These are phyloP conservation scores for Podila epicladia DNA, from an alignment of 192 early-diverging fungal species.

Conservation along the genomic window DNA sequence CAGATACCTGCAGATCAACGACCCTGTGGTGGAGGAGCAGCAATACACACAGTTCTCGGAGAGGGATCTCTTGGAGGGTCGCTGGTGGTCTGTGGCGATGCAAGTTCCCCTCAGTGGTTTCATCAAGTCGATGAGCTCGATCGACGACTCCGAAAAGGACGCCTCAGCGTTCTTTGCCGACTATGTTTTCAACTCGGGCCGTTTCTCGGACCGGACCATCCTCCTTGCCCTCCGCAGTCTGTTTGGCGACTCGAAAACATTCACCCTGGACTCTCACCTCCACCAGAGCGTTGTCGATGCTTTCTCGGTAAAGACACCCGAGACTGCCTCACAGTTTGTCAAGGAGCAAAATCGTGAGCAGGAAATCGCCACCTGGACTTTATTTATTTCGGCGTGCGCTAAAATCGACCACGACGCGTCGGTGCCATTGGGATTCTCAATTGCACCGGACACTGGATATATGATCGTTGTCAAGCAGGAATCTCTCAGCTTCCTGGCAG, in stretches of 20 bases:
- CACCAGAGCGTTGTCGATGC: slow-evolving; percentile 13
- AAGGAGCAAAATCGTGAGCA: slow-evolving; percentile 8
- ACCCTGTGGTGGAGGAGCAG: slow-evolving; percentile 21
- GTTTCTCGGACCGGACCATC: slow-evolving; percentile 42
- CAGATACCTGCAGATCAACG: slow-evolving; percentile 42
- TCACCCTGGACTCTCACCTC: slow-evolving; percentile 11
- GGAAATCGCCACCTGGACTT: slow-evolving; percentile 33
- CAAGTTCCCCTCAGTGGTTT: slow-evolving; percentile 31
- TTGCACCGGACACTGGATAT: slow-evolving; percentile 40
- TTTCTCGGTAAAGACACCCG: slow-evolving; percentile 6
- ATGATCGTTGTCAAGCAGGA: slow-evolving; percentile 42
- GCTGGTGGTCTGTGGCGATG: slow-evolving; percentile 50
- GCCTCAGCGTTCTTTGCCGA: slow-evolving; percentile 29
- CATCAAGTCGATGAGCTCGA: slow-evolving; percentile 36
- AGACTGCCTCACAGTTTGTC: neutral
- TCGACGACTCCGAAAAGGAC: slow-evolving; percentile 29
- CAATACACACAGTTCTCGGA: slow-evolving; percentile 14
- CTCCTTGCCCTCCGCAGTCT: slow-evolving; percentile 13
- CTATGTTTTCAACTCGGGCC: slow-evolving; percentile 36
- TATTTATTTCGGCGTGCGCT: slow-evolving; percentile 38
- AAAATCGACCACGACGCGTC: slow-evolving; percentile 47
- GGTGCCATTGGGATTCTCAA: slow-evolving; percentile 18
- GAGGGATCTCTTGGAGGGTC: slow-evolving; percentile 30
- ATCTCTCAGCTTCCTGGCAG: slow-evolving; percentile 36
- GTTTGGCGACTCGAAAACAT: slow-evolving; percentile 11